Evolutionary conservation across 2,329 filamentous ascomycete genomes (phyloP).

Genomic region (Decorospora gaudefroyi): DNA sequence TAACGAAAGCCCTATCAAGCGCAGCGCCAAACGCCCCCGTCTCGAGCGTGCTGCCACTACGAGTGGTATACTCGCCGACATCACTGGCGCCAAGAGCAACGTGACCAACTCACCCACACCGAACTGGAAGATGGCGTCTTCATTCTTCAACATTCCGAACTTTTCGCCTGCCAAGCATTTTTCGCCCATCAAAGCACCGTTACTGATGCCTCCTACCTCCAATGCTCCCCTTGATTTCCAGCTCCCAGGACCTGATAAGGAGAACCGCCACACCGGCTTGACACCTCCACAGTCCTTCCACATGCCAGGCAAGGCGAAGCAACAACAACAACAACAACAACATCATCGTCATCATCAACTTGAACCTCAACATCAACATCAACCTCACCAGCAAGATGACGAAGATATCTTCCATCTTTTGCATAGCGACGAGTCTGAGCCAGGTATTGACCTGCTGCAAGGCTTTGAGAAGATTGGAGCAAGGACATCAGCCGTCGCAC

Average conservation of each 20-base stretch:
- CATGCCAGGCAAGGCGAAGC: constrained; percentile 23
- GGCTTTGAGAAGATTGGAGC: constrained; percentile 75
- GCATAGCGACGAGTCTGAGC: constrained; percentile 62
- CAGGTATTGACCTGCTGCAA: constrained; percentile 71
- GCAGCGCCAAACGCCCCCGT: constrained; percentile 60
- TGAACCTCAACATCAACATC: no score
- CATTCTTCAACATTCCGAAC: constrained; percentile 45
- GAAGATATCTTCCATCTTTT: constrained; percentile 63
- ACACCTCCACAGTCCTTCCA: constrained; percentile 40
- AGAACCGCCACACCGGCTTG: constrained; percentile 29
- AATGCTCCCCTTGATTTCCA: constrained; percentile 27
- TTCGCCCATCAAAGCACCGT: constrained; percentile 41
- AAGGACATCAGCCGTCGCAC: constrained; percentile 35
- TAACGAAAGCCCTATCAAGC: constrained; percentile 68
- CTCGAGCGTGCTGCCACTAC: constrained; percentile 67
- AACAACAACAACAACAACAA: constrained; percentile 16
- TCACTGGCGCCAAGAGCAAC: constrained; percentile 60
- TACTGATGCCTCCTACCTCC: constrained; percentile 36
- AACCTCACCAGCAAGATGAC: constrained; percentile 47
- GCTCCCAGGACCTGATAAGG: constrained; percentile 27
- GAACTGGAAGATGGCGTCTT: constrained; percentile 44
- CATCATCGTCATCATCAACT: no score
- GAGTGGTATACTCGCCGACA: constrained; percentile 64
- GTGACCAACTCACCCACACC: constrained; percentile 45
- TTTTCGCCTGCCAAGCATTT: constrained; percentile 39